phyloP scores from a whole-genome alignment of 305 asterid species.

The Fraxinus xanthoxyloides region DNA sequence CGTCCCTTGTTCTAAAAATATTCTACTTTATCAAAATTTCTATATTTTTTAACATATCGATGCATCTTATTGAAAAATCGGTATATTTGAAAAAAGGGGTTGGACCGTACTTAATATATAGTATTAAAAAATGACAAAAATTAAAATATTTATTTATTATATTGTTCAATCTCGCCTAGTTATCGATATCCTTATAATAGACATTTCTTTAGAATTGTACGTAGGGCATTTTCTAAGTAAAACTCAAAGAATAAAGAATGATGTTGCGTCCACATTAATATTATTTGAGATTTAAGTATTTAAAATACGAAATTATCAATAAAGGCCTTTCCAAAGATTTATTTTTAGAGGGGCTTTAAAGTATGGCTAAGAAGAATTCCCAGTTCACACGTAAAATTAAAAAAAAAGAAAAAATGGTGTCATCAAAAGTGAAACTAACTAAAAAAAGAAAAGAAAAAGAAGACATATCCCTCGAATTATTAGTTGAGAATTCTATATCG shows the following conservation, averaged over 20 bases:
- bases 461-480: neutral
- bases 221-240: no score
- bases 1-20: neutral
- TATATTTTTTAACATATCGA: neutral
- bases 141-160: no score
- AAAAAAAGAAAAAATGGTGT: conserved; percentile 8
- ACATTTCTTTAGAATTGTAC: no score
- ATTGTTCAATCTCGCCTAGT: neutral
- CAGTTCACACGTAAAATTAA: conserved; percentile 26
- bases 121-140: no score
- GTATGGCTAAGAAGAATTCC: conserved; percentile 11
- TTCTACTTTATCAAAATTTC: neutral
- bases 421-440: neutral
- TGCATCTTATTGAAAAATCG: neutral
- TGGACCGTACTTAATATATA: no score
- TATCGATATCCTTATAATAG: no score
- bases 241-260: neutral
- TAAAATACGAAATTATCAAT: neutral
- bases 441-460: neutral
- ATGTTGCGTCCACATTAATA: no score
- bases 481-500: neutral
- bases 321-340: neutral
- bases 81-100: neutral
- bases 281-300: no score
- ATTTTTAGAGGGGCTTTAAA: conserved; percentile 6